Evolutionary conservation across 805 yeast genomes (phyloP), one percentile per base, ranked within the genome.

Genomic region (Saturnispora sekii): DNA sequence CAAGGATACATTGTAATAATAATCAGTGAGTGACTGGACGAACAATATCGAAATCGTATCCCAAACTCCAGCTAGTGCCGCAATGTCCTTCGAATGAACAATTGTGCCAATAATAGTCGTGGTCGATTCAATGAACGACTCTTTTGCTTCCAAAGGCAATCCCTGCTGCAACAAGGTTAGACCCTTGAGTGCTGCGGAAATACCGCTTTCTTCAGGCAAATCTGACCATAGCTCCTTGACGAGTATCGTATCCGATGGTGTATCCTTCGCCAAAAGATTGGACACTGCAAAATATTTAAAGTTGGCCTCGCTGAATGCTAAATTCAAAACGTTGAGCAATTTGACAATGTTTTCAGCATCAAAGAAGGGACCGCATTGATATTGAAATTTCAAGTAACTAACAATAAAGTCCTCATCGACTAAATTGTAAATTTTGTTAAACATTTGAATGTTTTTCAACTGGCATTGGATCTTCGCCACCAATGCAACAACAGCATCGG

Each of bases 1-100:
- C 4, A 59, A 52, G 9, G 74, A 54, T 32, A 69, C 48, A 32
- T 65, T 67, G 39, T 62, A 58, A 51, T 61, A 69, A 48, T 64
- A 72, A 39, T 60, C 64, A 12, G 64, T 53, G 32, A 61, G 46
- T 5, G 68, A 59, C 7, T 61, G 57, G 37, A 64, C 60, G 16
- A 67, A 50, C 8, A 57, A 48, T 15, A 53, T 34, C n/a, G 41
- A 54, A 43, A 50, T 38, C 14, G 34, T 29, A 10, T 43, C 36
- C 40, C 41, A 36, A 31, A 45, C 38, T 17, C 47, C 40, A 10
- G n/a, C 12, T 2, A 44, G 11, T 6, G 36, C 39, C n/a, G n/a
- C 14, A 32, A 30, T 63, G 10, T 50, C 43, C 0, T 56, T 37
- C 3, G 61, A 48, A 35, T 49, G 30, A 8, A 36, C 37, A 21